Base-by-base conservation (phyloP, 1,284 basidiomycete species). In the Vanrija sp. region DNA sequence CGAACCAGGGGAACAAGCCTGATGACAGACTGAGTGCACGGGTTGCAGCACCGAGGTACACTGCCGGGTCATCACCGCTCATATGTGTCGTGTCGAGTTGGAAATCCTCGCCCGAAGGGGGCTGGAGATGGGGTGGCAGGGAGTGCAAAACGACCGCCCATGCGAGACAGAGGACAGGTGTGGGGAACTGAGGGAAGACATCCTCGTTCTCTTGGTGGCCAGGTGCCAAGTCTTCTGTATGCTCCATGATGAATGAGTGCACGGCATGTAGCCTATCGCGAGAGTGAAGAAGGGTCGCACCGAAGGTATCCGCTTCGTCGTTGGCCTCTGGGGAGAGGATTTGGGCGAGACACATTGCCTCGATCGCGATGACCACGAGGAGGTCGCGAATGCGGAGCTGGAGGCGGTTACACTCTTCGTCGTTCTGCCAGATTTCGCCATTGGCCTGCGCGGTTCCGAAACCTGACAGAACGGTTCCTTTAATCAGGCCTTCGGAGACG, bases 401-500 rank as follows among this genome's bases (percentile, higher is more conserved):
- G 3, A 71, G 47, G 10, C 56, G 51, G 39, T 65, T 58, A 34
- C 63, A 63, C 48, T 68, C 66, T 6, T 46, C 9, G 52, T 70
- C 65, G n/a, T 48, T 42, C 38, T 68, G 66, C 71, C 73, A 73
- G 19, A 71, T 54, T 25, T 73, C 69, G 21, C 63, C 56, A 46
- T 69, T 69, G 1, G 69, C 66, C 55, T 75, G 73, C 4, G 46
- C 55, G 1, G 66, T 70, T 26, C 71, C 73, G 39, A 74, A 74
- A 1, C 43, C n/a, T 1, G 70, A 72, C 61, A 67, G 60, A 21
- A 73, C 54, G 7, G 62, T 53, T 18, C 70, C 71, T 16, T 62
- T 59, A 50, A 73, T 49, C 1, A 74, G 64, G 9, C 65, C 71
- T 52, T 72, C 65, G 23, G 71, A 69, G 7, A 71, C 67, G 16